Evolutionary conservation across 306 rosid species (phyloP).

Genomic region (Inga laurina): DNA sequence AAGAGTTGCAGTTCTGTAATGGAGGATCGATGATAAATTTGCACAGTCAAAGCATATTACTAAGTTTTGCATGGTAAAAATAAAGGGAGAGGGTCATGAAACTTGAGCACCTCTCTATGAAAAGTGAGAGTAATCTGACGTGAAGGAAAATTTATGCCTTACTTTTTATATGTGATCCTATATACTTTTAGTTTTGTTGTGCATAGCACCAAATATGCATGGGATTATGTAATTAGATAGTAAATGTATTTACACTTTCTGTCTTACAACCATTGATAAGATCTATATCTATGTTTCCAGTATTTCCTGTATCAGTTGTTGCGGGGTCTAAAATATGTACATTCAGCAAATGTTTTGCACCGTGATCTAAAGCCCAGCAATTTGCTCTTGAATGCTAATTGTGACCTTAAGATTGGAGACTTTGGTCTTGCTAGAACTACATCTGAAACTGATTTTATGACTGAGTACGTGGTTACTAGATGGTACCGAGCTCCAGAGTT

Average conservation of each 20-base stretch:
- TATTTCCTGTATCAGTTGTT: slow-evolving; percentile 91
- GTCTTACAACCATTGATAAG: slow-evolving; percentile 32
- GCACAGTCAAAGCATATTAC: background rate
- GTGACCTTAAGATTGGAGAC: slow-evolving; percentile 97
- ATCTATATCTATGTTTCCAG: slow-evolving; percentile 50
- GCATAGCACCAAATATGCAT: background rate
- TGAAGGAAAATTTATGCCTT: background rate
- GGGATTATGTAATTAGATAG: slow-evolving; percentile 11
- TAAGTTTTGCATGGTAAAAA: background rate
- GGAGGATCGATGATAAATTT: background rate
- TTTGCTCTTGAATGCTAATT: slow-evolving; percentile 86
- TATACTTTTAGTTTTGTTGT: slow-evolving; percentile 1
- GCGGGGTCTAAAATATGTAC: slow-evolving; percentile 92
- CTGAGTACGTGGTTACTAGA: slow-evolving; percentile 95
- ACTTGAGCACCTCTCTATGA: background rate
- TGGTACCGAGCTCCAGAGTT: slow-evolving; percentile 98
- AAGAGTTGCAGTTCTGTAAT: background rate
- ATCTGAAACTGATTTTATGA: slow-evolving; percentile 98
- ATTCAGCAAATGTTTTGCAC: slow-evolving; percentile 92
- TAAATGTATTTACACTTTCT: slow-evolving; percentile 18
- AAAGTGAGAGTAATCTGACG: background rate
- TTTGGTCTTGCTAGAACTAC: slow-evolving; percentile 99
- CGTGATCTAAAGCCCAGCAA: slow-evolving; percentile 98
- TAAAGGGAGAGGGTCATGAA: background rate
- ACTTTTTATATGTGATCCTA: background rate